Conservation (phyloP, 176 grass and related monocot species). For the Thinopyrum elongatum region DNA sequence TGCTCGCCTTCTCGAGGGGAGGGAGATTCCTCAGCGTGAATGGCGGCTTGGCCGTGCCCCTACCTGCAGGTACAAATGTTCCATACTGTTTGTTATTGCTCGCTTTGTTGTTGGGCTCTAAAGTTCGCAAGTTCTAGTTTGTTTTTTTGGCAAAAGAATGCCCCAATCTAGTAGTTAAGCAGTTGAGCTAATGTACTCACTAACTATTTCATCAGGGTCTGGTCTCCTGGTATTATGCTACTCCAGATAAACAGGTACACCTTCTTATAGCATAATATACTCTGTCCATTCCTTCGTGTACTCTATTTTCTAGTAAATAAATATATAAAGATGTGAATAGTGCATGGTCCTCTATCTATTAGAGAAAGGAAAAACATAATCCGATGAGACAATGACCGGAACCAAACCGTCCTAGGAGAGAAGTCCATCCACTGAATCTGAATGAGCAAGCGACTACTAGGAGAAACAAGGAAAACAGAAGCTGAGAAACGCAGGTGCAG, state of each 20-base stretch:
- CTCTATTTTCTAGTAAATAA: slow-evolving; percentile 5
- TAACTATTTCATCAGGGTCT: slow-evolving; percentile 27
- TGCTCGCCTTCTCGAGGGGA: slow-evolving; percentile 58
- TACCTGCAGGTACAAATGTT: slow-evolving; percentile 33
- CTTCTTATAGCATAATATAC: not conserved
- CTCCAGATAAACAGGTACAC: slow-evolving; percentile 9
- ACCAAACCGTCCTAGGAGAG: not conserved
- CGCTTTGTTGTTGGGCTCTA: not conserved
- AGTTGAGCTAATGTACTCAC: not conserved
- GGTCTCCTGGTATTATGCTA: slow-evolving; percentile 15
- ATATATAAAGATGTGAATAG: not conserved
- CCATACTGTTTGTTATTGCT: slow-evolving; percentile 1
- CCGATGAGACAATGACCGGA: not conserved
- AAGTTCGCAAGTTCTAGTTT: not conserved
- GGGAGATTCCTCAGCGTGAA: slow-evolving; percentile 34
- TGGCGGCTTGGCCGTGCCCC: slow-evolving; percentile 22
- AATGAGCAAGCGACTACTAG: not conserved
- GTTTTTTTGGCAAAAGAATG: not conserved
- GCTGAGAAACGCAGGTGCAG: not conserved
- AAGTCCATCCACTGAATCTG: not conserved
- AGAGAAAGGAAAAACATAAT: not conserved
- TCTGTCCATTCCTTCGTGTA: slow-evolving; percentile 1
- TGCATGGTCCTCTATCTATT: not conserved
- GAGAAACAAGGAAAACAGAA: slow-evolving; percentile 1
- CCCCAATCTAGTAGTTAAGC: slow-evolving; percentile 6